Conservation (phyloP, 2,329 filamentous ascomycete genomes). For the Phoma sp. region DNA sequence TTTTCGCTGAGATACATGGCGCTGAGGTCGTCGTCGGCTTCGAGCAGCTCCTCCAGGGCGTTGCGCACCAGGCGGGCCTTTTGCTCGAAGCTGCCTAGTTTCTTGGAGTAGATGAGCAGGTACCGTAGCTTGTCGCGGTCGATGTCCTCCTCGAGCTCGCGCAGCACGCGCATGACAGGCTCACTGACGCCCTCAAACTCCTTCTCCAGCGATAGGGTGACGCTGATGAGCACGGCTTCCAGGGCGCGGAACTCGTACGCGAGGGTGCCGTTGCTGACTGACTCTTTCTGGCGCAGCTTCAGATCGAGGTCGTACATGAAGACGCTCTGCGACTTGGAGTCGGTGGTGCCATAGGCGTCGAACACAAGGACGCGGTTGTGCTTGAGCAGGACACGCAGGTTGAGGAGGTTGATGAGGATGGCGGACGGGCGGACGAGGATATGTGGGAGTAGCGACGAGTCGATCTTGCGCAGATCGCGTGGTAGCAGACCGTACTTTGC, state of each 20-base stretch:
- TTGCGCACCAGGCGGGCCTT: constrained; percentile 93
- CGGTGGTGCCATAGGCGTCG: constrained; percentile 92
- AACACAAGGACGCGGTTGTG: constrained; percentile 93
- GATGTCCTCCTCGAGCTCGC: constrained; percentile 94
- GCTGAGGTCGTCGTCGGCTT: constrained; percentile 93
- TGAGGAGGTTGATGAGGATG: constrained; percentile 94
- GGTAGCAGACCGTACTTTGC: constrained; percentile 91
- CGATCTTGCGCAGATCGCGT: constrained; percentile 95
- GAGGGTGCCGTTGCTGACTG: constrained; percentile 60
- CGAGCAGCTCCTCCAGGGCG: constrained; percentile 91
- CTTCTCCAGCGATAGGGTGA: constrained; percentile 87
- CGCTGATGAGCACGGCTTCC: constrained; percentile 92
- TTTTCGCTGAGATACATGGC: constrained; percentile 97
- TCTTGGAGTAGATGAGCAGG: constrained; percentile 91
- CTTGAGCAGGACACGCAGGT: constrained; percentile 94
- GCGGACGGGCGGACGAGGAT: constrained; percentile 92
- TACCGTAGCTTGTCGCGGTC: constrained; percentile 91
- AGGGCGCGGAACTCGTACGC: constrained; percentile 96
- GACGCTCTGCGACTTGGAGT: constrained; percentile 91
- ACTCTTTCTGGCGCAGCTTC: constrained; percentile 81
- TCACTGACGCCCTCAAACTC: constrained; percentile 95
- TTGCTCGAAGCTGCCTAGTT: constrained; percentile 95
- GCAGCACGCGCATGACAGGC: constrained; percentile 85
- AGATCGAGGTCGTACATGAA: constrained; percentile 98
- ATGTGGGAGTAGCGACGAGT: constrained; percentile 92